Percentiles rank a stretch among this genome's conserved stretches.
These are phyloP conservation scores for Russula sp. DNA, from an alignment of 768 basidiomycete genomes.

Conservation along the genomic window DNA sequence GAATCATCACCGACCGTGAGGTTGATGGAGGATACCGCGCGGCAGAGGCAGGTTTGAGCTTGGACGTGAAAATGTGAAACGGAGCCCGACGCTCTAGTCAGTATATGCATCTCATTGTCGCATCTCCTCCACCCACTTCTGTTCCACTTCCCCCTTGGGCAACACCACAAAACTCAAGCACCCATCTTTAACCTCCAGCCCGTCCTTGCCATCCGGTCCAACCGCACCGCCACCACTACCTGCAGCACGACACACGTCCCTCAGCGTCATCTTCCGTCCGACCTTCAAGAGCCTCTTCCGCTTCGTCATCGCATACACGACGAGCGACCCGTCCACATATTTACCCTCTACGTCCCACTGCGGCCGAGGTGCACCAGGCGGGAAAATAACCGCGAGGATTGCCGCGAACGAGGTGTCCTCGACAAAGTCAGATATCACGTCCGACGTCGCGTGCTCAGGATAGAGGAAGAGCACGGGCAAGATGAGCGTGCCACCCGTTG, in stretches of 20 bases:
- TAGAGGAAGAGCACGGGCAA: conserved; percentile 92
- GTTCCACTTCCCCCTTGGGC: conserved; percentile 70
- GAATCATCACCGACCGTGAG: too few relatives aligned
- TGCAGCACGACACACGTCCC: conserved; percentile 64
- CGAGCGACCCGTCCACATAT: conserved; percentile 58
- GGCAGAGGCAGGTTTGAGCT: too few relatives aligned
- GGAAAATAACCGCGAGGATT: conserved; percentile 80
- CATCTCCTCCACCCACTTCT: conserved; percentile 77
- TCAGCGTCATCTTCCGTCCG: conserved; percentile 83
- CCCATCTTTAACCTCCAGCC: conserved; percentile 78
- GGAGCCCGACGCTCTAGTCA: too few relatives aligned
- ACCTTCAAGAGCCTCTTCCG: conserved; percentile 78
- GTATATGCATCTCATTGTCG: too few relatives aligned
- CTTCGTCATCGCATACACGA: conserved; percentile 79
- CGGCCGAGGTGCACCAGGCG: conserved; percentile 50
- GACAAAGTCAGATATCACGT: conserved; percentile 79
- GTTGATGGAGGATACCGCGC: too few relatives aligned
- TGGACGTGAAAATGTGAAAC: too few relatives aligned
- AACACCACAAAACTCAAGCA: conserved; percentile 76
- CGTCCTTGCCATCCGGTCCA: conserved; percentile 56
- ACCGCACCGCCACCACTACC: conserved; percentile 35
- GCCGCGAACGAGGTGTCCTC: conserved; percentile 80
- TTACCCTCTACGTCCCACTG: conserved; percentile 71
- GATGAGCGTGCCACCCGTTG: conserved; percentile 53
- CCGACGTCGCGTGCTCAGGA: conserved; percentile 84